Evolutionary conservation across 441 rosid genomes (phyloP).

Genomic region (Breynia disticha): DNA sequence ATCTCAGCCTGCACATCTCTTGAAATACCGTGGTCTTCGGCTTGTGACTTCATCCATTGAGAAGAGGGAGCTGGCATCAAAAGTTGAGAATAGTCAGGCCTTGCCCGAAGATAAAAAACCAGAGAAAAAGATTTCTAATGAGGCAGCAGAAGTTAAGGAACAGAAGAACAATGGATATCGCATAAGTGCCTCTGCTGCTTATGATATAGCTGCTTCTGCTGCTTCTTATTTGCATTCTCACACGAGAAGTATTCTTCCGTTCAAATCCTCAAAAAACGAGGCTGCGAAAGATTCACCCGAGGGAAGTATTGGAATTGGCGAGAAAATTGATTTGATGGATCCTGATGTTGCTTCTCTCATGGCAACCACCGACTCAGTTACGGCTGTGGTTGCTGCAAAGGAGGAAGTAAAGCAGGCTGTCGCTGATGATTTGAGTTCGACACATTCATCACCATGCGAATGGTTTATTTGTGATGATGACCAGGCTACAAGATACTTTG

Average conservation of each 20-base stretch:
- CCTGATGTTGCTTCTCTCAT: slow-evolving; percentile 54
- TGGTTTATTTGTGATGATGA: slow-evolving; percentile 95
- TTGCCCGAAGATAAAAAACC: slow-evolving; percentile 32
- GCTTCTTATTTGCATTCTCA: slow-evolving; percentile 82
- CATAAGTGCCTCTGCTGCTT: slow-evolving; percentile 62
- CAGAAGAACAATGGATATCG: slow-evolving; percentile 27
- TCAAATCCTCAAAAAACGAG: slow-evolving; percentile 32
- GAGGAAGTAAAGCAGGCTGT: slow-evolving; percentile 98
- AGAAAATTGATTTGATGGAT: slow-evolving; percentile 20
- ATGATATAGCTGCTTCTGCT: slow-evolving; percentile 76
- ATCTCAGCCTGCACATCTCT: slow-evolving; percentile 56
- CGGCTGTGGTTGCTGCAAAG: slow-evolving; percentile 90
- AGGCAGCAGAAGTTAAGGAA: slow-evolving; percentile 27
- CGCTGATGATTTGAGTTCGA: slow-evolving; percentile 79
- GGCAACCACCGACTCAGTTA: slow-evolving; percentile 89
- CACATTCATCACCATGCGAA: slow-evolving; percentile 66
- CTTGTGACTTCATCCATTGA: slow-evolving; percentile 73
- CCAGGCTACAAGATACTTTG: slow-evolving; percentile 67
- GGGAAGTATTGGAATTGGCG: slow-evolving; percentile 14
- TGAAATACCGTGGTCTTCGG: slow-evolving; percentile 47
- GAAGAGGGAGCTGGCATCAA: slow-evolving; percentile 41
- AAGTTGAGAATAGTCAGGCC: slow-evolving; percentile 31
- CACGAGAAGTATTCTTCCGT: slow-evolving; percentile 59
- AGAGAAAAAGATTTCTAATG: slow-evolving; percentile 13
- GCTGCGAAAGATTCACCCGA: slow-evolving; percentile 15